Percentiles rank a stretch among this genome's conserved stretches.
Conservation (phyloP, 23 red algal species). For the Gracilaria domingensis region DNA sequence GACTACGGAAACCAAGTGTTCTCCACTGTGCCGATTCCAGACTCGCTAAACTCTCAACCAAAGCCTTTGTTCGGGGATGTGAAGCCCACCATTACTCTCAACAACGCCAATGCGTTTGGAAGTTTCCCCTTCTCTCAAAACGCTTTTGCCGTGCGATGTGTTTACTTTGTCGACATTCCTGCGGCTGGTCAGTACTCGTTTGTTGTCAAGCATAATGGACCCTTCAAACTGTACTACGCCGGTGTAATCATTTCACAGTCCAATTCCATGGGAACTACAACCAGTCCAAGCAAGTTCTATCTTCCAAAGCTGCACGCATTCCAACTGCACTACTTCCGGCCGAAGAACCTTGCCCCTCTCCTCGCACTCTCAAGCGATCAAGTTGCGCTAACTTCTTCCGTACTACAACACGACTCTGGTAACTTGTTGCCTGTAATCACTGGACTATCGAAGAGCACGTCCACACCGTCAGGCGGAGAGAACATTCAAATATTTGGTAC, state of each 20-base stretch:
- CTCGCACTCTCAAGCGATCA: constrained; percentile 27
- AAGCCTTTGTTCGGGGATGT: constrained; percentile 47
- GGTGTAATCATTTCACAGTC: constrained; percentile 45
- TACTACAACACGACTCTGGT: constrained; percentile 51
- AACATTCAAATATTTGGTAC: constrained; percentile 69
- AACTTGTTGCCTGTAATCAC: constrained; percentile 49
- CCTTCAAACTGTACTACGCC: constrained; percentile 57
- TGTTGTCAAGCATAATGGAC: constrained; percentile 54
- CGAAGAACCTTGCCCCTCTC: constrained; percentile 58
- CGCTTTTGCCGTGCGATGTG: constrained; percentile 62
- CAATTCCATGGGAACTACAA: constrained; percentile 55
- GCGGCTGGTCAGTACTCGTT: constrained; percentile 54
- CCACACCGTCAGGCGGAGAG: constrained; percentile 56
- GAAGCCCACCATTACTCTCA: constrained; percentile 42
- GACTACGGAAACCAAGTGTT: constrained; percentile 37
- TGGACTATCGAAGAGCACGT: constrained; percentile 31
- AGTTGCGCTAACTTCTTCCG: constrained; percentile 18
- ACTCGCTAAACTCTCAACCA: constrained; percentile 19
- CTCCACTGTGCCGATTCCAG: constrained; percentile 46
- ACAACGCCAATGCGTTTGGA: constrained; percentile 30
- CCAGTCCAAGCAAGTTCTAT: constrained; percentile 24
- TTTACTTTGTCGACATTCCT: constrained; percentile 67
- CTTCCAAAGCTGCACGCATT: constrained; percentile 47
- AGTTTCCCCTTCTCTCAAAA: constrained; percentile 46
- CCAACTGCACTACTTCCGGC: constrained; percentile 57